Base-by-base conservation (phyloP, 1,284 basidiomycete genomes). In the Schizophyllum amplum region DNA sequence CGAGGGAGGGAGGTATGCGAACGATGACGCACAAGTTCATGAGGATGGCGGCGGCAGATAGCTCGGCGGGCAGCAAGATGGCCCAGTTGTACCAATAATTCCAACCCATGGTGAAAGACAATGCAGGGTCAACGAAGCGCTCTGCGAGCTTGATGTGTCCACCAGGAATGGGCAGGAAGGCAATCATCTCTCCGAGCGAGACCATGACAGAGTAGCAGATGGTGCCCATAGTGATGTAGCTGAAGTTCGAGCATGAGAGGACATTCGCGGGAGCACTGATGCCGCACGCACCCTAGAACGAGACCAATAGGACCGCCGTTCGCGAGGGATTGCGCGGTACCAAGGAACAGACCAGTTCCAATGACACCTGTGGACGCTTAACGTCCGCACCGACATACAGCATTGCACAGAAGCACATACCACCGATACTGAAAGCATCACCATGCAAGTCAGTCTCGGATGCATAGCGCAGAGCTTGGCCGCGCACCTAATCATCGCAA, bases 71-170 rank as follows among this genome's bases (percentile, higher is more conserved):
- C 22, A 92, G 75, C 57, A 90, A 71, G 58, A 86, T 80, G 0
- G 71, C 46, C 33, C 21, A 59, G 48, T 49, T 24, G 52, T 47
- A 88, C 83, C 85, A 87, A 67, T 90, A 91, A 65, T 90, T 86
- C 86, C 87, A 92, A 9, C 89, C 90, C 82, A 89, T 83, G 15
- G 90, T 81, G 65, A 92, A 92, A 0, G 86, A 86, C 59, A 93
- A 77, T 1, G 90, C 86, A 4, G 86, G 84, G 65, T 91, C 84
- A 24, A 92, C 85, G 67, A 92, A 92, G 48, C 88, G 84, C 61
- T 83, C 83, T 4, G 91, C 87, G 47, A 93, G 75, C 53, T 81
- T 86, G 68, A 94, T 88, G 68, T 92, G 91, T 4, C 91, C 83
- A 59, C 83, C 82, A 15, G 83, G 77, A 58, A 85, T 79, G n/a